Evolutionary conservation across 1,139 yeast species (phyloP), one percentile per base, ranked within the genome.

Genomic region (Kodamaea alishanica): DNA sequence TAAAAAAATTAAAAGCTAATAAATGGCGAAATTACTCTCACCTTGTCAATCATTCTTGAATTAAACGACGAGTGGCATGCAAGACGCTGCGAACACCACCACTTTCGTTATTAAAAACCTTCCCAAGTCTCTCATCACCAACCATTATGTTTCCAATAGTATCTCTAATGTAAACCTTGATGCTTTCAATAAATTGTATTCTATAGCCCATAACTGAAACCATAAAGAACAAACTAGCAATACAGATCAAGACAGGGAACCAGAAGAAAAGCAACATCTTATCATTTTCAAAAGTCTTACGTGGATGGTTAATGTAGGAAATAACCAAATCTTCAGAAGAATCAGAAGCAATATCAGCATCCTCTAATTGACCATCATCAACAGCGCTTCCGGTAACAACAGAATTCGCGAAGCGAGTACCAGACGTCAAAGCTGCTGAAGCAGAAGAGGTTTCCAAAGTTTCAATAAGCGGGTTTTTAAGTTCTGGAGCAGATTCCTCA

Each of bases 181-280:
- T 58, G 27, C 50, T 50, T 40, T 72, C 76, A 37, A 70, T 63
- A 37, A 58, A 44, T 44, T 66, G 67, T 40, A 71, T 60, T 44
- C 59, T 58, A 54, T 65, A 71, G 3, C 86, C 85, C 54, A 80
- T 69, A 27, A 72, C 69, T 42, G 73, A 63, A 24, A 81, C 61
- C 53, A 66, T 61, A 32, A 79, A 61, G 54, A 79, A 72, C 35
- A 77, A 61, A 1, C 83, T 72, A 2, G 79, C 49, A 11, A 80
- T 69, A 33, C 73, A 46, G 24, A 84, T 53, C 59, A 84, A 67
- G 27, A 81, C 68, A 4, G 94, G 94, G 44, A 84, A 62, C 97
- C 97, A 89, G 73, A 89, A 89, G 56, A 88, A 85, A 42, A 88
- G 66, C 51, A 89, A 69, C 88, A 88, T 84, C 53, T 81, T 84